A percentile compares a stretch with the other conserved stretches of the same genome.
These are phyloP conservation scores for Diplosphaera chodatii DNA, from an alignment of 139 green algal genomes.

Conservation along the genomic window DNA sequence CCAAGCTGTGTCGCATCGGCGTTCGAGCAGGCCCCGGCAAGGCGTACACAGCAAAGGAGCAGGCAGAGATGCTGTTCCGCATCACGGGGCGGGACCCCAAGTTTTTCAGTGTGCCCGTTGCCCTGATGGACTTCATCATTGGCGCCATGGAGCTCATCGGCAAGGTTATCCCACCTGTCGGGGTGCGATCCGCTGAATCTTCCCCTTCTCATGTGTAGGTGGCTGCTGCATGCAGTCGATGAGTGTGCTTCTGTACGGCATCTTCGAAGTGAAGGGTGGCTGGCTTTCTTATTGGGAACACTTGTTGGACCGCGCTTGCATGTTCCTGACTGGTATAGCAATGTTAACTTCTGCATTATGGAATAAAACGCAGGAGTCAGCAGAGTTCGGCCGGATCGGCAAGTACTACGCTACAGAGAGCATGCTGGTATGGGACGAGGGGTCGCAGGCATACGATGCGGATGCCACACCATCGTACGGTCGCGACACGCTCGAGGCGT, in stretches of 20 bases:
- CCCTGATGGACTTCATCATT: conserved; percentile 97
- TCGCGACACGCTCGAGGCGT: conserved; percentile 89
- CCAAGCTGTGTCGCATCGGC: no score
- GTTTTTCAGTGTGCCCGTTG: conserved; percentile 87
- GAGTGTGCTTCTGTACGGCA: no score
- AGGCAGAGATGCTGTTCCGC: conserved; percentile 90
- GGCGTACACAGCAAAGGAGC: conserved; percentile 79
- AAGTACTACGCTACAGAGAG: conserved; percentile 96
- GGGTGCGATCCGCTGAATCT: no score
- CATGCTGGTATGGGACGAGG: conserved; percentile 91
- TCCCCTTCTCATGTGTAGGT: no score
- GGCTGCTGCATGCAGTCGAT: no score
- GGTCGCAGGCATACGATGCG: conserved; percentile 62
- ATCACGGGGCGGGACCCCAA: conserved; percentile 74
- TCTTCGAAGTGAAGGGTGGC: no score
- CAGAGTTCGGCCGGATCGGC: conserved; percentile 92
- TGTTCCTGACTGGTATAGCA: no score
- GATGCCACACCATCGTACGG: conserved; percentile 89
- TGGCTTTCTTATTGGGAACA: no score
- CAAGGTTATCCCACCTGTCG: conserved; percentile 72
- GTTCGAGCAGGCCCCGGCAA: conserved; percentile 75
- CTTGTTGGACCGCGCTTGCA: no score
- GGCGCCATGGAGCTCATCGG: conserved; percentile 76
- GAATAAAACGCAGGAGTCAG: conserved; percentile 54
- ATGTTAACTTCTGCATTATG: no score